Conservation (phyloP, 495 filamentous ascomycete genomes). For the Aspergillus wentii region DNA sequence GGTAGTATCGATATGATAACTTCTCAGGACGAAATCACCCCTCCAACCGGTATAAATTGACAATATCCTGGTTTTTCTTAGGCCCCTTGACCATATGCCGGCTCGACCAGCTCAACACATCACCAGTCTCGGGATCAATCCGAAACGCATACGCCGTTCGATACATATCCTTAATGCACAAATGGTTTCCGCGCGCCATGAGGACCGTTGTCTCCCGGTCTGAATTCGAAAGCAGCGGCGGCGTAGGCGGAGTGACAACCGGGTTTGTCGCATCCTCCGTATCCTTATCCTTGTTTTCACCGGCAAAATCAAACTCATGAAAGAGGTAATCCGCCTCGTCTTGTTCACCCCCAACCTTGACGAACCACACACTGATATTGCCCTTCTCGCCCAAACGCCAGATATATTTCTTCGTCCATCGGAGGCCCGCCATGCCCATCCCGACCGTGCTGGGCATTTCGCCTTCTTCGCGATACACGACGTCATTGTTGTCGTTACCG, state of each 20-base stretch:
- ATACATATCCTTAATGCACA: constrained; percentile 48
- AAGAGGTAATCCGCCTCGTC: constrained; percentile 43
- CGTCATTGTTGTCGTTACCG: constrained; percentile 18
- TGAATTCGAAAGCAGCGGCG: constrained; percentile 11
- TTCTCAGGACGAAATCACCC: constrained; percentile 1
- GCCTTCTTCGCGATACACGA: constrained; percentile 44
- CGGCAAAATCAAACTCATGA: constrained; percentile 35
- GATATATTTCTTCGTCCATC: constrained; percentile 45
- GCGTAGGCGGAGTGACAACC: constrained; percentile 24
- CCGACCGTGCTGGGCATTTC: constrained; percentile 25
- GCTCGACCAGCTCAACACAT: constrained; percentile 42
- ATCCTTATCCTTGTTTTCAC: background rate
- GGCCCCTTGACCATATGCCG: constrained; percentile 43
- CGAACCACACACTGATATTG: constrained; percentile 42
- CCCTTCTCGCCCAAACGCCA: constrained; percentile 31
- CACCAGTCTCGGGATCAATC: constrained; percentile 26
- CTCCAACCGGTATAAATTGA: constrained; percentile 29
- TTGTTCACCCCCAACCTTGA: constrained; percentile 29
- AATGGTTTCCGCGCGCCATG: constrained; percentile 36
- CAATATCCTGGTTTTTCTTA: constrained; percentile 45
- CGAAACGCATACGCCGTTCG: constrained; percentile 43
- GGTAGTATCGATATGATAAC: background rate
- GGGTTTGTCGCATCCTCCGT: constrained; percentile 2
- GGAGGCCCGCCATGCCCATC: constrained; percentile 20
- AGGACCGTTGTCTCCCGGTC: constrained; percentile 21